Percentiles rank a stretch among this genome's conserved stretches.
Evolutionary conservation across 306 rosid species (phyloP).

Genomic region (Phaseolus lunatus): DNA sequence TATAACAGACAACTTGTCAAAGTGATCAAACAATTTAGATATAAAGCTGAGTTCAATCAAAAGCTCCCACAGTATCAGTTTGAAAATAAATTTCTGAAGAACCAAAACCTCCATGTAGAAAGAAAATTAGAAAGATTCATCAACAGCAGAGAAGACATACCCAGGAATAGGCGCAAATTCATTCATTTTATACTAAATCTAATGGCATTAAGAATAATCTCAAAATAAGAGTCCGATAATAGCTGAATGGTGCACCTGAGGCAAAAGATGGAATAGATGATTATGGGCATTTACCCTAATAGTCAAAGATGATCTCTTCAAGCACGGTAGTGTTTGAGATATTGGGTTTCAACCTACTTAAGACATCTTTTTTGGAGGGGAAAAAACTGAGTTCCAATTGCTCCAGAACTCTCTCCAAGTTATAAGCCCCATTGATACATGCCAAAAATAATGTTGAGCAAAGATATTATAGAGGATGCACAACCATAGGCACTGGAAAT

Average conservation of each 20-base stretch:
- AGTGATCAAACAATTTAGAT: constrained; percentile 31
- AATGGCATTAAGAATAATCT: background rate
- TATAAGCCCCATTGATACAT: background rate
- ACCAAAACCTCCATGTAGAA: constrained; percentile 5
- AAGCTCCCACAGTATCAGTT: constrained; percentile 2
- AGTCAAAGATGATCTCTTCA: background rate
- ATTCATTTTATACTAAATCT: background rate
- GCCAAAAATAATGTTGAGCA: background rate
- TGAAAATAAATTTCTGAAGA: constrained; percentile 18
- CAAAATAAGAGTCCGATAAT: background rate
- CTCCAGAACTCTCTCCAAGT: constrained; percentile 11
- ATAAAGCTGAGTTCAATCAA: constrained; percentile 11
- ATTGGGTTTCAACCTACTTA: background rate
- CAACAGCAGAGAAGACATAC: background rate
- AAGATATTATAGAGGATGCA: background rate
- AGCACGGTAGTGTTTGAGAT: background rate
- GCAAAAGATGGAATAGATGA: constrained; percentile 14
- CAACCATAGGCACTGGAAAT: constrained; percentile 7
- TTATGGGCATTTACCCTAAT: constrained; percentile 1
- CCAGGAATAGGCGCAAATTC: background rate
- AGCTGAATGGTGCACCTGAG: background rate
- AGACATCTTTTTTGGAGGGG: background rate
- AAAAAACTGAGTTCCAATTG: background rate
- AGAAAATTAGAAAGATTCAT: background rate
- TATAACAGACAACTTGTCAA: constrained; percentile 16